Base-by-base conservation (phyloP, 352 stramenopile species). In the Globisporangium echinulatum region DNA sequence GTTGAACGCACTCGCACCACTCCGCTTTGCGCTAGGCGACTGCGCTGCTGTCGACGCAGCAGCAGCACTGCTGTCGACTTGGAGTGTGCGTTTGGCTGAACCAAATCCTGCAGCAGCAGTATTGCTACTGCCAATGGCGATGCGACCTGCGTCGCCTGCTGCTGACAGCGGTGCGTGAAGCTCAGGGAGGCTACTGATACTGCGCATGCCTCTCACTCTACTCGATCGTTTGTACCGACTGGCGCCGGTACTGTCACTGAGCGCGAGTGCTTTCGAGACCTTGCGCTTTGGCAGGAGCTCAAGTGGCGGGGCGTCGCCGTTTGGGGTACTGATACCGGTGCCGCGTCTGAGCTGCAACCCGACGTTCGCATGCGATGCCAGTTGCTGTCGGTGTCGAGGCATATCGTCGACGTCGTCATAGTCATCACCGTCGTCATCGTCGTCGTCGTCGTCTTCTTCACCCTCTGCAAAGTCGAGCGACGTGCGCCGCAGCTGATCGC, bases 131-230 rank as follows among this genome's bases (percentile, higher is more conserved):
- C 36, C 25, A 10, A 0, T 25, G 49, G 25, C 13, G 6, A 51
- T 39, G 5, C 38, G 39, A 13, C 9, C 39, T 54, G 51, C 25
- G 25, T 33, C 25, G 25, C 25, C 1, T 49, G 17, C 25, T 33
- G 52, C 25, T 25, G 59, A 14, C 62, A 49, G 54, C 37, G 52
- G 13, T 11, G 63, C 49, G 8, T 61, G 64, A 14, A 88, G 61
- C 49, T 85, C 74, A 7, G 75, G 66, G 19, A 88, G 64, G 46
- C 70, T 82, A 14, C 53, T 71, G 5, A 69, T 60, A 46, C 52
- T 70, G 25, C 66, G 58, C 52, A 79, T 40, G 14, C 50, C 4
- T 11, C 25, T 3, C 25, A 44, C 43, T 33, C 61, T 62, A 11
- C 56, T 68, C 54, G 60, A 25, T 39, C 57, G 5, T 42, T 60